A percentile compares a stretch with the other conserved stretches of the same genome.
These are phyloP conservation scores for Datura wrightii DNA, from an alignment of 257 asterid species.

Conservation along the genomic window DNA sequence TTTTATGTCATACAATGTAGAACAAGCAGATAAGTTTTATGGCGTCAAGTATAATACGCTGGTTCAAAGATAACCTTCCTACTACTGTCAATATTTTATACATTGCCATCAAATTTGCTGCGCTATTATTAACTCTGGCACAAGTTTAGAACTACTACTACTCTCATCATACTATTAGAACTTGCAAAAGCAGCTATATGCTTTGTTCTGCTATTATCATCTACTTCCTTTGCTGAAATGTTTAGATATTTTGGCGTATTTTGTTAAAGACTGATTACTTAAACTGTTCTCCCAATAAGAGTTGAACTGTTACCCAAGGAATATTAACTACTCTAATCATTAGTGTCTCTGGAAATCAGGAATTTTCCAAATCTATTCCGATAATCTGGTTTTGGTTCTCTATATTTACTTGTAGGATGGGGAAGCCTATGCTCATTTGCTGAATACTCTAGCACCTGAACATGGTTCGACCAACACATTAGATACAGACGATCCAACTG, in stretches of 20 bases:
- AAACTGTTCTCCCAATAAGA: no score
- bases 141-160: not conserved
- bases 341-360: not conserved
- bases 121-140: not conserved
- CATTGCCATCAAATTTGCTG: not conserved
- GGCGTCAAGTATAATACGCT: not conserved
- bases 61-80: not conserved
- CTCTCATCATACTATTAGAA: not conserved
- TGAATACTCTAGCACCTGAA: slow-evolving; percentile 92
- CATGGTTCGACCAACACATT: slow-evolving; percentile 63
- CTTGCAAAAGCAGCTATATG: no score
- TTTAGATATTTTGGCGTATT: not conserved
- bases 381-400: not conserved
- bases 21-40: not conserved
- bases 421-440: slow-evolving; percentile 90
- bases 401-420: slow-evolving; percentile 65
- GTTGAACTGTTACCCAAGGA: no score
- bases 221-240: not conserved
- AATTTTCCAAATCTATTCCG: not conserved
- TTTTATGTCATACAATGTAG: not conserved
- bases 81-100: not conserved
- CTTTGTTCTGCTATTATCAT: not conserved
- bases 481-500: slow-evolving; percentile 77
- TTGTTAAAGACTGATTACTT: not conserved
- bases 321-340: not conserved